phyloP scores from a whole-genome alignment of 1,139 yeast species.

The Candida mesenterica region DNA sequence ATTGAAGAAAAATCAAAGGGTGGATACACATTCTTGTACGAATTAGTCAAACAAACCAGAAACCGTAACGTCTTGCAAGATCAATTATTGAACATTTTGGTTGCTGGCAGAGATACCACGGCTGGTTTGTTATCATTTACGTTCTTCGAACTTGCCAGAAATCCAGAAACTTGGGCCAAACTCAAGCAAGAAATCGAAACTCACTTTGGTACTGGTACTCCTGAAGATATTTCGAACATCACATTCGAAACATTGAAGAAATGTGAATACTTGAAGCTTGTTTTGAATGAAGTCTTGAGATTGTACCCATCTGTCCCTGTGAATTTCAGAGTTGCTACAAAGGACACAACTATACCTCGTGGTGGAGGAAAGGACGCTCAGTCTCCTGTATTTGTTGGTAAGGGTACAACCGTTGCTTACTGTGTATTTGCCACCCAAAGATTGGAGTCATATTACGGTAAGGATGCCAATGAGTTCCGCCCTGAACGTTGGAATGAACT shows the following conservation, averaged over 20 bases:
- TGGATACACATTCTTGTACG: constrained; percentile 51
- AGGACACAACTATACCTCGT: constrained; percentile 24
- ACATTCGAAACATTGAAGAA: constrained; percentile 24
- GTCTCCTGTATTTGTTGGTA: constrained; percentile 21
- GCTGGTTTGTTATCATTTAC: constrained; percentile 52
- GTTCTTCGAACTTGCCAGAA: constrained; percentile 45
- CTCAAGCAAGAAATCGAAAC: constrained; percentile 38
- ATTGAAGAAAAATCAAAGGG: constrained; percentile 31
- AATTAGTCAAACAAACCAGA: constrained; percentile 49
- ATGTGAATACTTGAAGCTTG: constrained; percentile 26
- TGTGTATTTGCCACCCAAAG: constrained; percentile 23
- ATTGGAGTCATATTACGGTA: constrained; percentile 19
- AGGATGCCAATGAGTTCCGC: constrained; percentile 21
- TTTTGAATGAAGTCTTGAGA: constrained; percentile 24
- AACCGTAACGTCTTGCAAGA: constrained; percentile 50
- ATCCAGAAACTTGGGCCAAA: constrained; percentile 37
- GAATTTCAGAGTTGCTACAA: constrained; percentile 24
- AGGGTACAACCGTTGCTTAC: constrained; percentile 23
- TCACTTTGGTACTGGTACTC: constrained; percentile 30
- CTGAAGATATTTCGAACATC: constrained; percentile 15
- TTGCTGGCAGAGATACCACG: constrained; percentile 61
- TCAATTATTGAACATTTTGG: constrained; percentile 49
- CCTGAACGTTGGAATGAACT: constrained; percentile 25
- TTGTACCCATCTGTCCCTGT: constrained; percentile 28
- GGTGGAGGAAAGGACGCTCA: constrained; percentile 24